Percentiles rank a stretch among this genome's conserved stretches.
These are phyloP conservation scores for Annona cherimola DNA, from an alignment of 164 flowering plant genomes.

Conservation along the genomic window DNA sequence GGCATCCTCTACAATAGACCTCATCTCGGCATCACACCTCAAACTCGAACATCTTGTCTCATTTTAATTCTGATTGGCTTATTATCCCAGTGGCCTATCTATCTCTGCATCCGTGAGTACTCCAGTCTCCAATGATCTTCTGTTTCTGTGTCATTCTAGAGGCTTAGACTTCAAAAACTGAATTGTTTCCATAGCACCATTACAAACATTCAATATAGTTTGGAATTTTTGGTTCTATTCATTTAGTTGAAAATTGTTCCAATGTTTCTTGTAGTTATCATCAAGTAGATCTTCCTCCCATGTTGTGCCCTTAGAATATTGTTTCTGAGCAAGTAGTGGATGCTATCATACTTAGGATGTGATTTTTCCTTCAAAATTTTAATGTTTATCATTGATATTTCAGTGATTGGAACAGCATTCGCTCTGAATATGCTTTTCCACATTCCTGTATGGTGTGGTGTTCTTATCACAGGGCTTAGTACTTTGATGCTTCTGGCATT, in stretches of 20 bases:
- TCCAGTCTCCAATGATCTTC: too few relatives aligned
- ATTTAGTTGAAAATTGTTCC: background rate
- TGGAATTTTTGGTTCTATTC: background rate
- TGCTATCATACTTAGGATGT: background rate
- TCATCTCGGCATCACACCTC: too few relatives aligned
- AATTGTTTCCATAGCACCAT: too few relatives aligned
- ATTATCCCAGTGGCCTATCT: too few relatives aligned
- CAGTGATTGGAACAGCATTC: constrained; percentile 93
- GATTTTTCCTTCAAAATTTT: background rate
- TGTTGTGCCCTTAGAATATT: background rate
- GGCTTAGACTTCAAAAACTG: too few relatives aligned
- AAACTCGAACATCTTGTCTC: too few relatives aligned
- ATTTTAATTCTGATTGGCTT: too few relatives aligned
- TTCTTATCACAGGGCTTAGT: constrained; percentile 86
- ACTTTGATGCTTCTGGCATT: constrained; percentile 75
- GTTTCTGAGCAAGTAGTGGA: background rate
- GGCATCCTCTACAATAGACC: too few relatives aligned
- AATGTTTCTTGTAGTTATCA: background rate
- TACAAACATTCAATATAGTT: too few relatives aligned
- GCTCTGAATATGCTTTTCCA: constrained; percentile 92
- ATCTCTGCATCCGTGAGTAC: too few relatives aligned
- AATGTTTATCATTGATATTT: constrained; percentile 10
- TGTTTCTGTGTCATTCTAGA: too few relatives aligned
- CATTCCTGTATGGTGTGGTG: constrained; percentile 85
- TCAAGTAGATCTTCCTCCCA: background rate